Base-by-base conservation (phyloP, 2,329 filamentous ascomycete species). In the Alternaria solani region DNA sequence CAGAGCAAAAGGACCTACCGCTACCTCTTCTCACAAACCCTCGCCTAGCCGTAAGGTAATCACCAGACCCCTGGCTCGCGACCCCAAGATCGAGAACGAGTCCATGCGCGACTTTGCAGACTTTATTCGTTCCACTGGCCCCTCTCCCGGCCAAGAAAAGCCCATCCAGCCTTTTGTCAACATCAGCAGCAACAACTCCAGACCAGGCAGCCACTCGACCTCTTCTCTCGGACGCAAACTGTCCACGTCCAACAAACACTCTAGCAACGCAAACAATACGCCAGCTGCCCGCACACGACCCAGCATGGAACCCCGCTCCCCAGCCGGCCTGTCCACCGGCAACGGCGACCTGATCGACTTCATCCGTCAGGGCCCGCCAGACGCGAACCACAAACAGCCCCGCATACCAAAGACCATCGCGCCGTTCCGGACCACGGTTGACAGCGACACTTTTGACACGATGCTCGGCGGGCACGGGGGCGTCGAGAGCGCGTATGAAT, bases 331-430 rank as follows among this genome's bases (percentile, higher is more conserved):
- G 51, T 87, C 88, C 51, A 89, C 89, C 65, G 96, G 89, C 36
- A 77, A 77, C 57, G 91, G 92, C 12, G 95, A 97, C 62, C 82
- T 99, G 59, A 97, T 97, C 66, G 94, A 98, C 75, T 98, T 99
- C 77, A 96, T 99, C 66, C 89, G 94, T 46, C 89, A 92, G 74
- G 94, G 94, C 1, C 93, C 93, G 3, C 90, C 91, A 0, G 85
- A 81, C 75, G 81, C 44, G 43, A 80, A 82, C 34, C 84, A 83
- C 43, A 84, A 85, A 26, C 86, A 86, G 63, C 91, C 88, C 59
- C 88, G 92, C 25, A 95, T 96, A 63, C 91, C 93, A 42, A 89
- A 91, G 18, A 87, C 87, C n/a, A 89, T 95, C 12, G 93, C 93
- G 9, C 92, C 93, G 1, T 96, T 96, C 82, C 86, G 92, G 55